phyloP scores from a whole-genome alignment of 495 filamentous ascomycete species.

The Neurospora sp. region DNA sequence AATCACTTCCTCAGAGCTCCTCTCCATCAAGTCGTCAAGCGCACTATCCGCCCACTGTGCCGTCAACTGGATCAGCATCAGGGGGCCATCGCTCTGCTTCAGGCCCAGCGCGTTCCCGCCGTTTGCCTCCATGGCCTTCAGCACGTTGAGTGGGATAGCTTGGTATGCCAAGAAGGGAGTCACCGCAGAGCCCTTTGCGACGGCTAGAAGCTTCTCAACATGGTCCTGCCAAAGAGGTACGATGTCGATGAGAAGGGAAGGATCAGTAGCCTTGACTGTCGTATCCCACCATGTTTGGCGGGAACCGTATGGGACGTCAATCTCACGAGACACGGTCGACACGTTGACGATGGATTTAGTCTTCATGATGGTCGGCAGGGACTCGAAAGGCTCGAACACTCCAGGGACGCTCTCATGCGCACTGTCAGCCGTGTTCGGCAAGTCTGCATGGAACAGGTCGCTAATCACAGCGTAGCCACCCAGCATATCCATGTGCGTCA shows the following conservation, averaged over 20 bases:
- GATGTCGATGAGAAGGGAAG: slow-evolving; percentile 9
- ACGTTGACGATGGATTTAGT: slow-evolving; percentile 8
- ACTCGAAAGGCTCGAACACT: slow-evolving; percentile 7
- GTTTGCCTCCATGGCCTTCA: slow-evolving; percentile 17
- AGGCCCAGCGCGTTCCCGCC: slow-evolving; percentile 25
- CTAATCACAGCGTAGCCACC: slow-evolving; percentile 8
- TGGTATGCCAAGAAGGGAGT: slow-evolving; percentile 12
- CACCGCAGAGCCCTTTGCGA: slow-evolving; percentile 3
- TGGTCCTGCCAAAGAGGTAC: slow-evolving; percentile 8
- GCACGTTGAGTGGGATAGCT: slow-evolving; percentile 14
- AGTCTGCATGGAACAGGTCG: slow-evolving; percentile 13
- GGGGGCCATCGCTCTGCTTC: slow-evolving; percentile 12
- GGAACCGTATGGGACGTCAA: slow-evolving; percentile 3
- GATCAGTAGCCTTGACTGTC: slow-evolving; percentile 6
- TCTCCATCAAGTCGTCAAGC: slow-evolving; percentile 18
- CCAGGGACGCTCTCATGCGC: background rate
- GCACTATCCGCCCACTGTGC: slow-evolving; percentile 5
- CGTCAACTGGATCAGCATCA: slow-evolving; percentile 12
- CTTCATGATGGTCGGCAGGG: background rate
- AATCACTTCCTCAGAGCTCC: slow-evolving; percentile 20
- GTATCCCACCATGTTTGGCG: slow-evolving; percentile 14
- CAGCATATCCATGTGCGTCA: slow-evolving; percentile 1
- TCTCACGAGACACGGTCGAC: slow-evolving; percentile 3
- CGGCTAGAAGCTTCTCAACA: slow-evolving; percentile 1
- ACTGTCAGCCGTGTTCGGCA: background rate